Evolutionary conservation across 2,329 filamentous ascomycete genomes (phyloP).

Genomic region (Colletotrichum chlorophyti): DNA sequence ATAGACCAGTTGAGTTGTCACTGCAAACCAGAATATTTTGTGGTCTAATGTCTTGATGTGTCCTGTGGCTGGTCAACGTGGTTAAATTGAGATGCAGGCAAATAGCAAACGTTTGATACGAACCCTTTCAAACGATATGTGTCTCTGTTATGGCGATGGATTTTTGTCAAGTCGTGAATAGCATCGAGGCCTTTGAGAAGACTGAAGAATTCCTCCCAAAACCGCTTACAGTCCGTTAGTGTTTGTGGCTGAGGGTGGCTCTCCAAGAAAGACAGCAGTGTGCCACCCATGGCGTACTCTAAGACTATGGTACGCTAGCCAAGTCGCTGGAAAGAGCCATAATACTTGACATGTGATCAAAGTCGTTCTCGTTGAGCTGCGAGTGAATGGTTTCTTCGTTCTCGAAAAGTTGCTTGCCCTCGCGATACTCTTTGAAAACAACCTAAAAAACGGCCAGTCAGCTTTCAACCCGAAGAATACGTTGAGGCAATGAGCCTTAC

Average conservation of each 20-base stretch:
- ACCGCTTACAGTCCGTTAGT: not conserved
- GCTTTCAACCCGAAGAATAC: too few species aligned
- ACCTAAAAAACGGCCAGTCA: not conserved
- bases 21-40: not conserved
- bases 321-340: not conserved
- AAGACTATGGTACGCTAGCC: not conserved
- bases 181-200: not conserved
- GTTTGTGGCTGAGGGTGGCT: not conserved
- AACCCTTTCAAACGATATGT: not conserved
- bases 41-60: slow-evolving; percentile 1
- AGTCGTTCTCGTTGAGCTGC: not conserved
- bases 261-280: not conserved
- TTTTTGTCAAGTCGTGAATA: not conserved
- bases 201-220: not conserved
- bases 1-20: not conserved
- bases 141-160: not conserved
- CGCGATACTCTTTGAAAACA: not conserved
- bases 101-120: not conserved
- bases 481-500: not conserved
- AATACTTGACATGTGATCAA: not conserved
- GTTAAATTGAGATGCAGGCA: too few species aligned
- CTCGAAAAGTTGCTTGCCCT: not conserved
- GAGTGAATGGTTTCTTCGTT: not conserved
- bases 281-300: not conserved
- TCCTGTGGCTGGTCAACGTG: too few species aligned